Evolutionary conservation across 1,139 yeast species (phyloP).

Genomic region (Zygosaccharomyces sapae): DNA sequence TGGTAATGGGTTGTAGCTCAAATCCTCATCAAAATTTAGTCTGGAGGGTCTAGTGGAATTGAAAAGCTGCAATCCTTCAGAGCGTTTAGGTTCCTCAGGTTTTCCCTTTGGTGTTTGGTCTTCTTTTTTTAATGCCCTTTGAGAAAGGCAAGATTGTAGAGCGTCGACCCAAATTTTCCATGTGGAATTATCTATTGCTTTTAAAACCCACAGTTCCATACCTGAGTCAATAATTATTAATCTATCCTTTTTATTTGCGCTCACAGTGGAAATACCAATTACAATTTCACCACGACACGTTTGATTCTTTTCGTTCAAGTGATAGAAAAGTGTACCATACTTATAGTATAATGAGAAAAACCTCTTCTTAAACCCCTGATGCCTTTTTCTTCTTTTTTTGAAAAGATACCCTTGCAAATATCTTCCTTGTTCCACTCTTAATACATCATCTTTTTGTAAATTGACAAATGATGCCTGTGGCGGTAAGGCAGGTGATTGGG

Average conservation of each 20-base stretch:
- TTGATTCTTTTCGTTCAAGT: conserved; percentile 61
- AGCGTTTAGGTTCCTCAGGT: not conserved
- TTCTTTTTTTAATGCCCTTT: conserved; percentile 8
- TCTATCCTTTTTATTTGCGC: conserved; percentile 65
- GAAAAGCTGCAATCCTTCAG: not conserved
- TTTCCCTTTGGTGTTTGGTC: conserved; percentile 8
- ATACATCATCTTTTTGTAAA: conserved; percentile 12
- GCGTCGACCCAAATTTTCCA: conserved; percentile 84
- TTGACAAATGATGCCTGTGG: conserved; percentile 50
- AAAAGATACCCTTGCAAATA: conserved; percentile 66
- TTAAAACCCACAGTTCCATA: conserved; percentile 89
- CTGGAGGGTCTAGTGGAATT: not conserved
- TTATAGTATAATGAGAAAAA: conserved; percentile 78
- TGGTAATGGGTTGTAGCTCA: conserved; percentile 18
- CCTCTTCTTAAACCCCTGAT: conserved; percentile 83
- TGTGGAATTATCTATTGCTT: conserved; percentile 59
- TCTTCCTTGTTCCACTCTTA: conserved; percentile 34
- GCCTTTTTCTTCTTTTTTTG: conserved; percentile 73
- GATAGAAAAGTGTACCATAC: conserved; percentile 80
- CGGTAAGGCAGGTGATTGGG: conserved; percentile 36
- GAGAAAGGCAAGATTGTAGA: conserved; percentile 39
- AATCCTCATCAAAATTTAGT: not conserved
- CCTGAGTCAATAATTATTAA: conserved; percentile 89
- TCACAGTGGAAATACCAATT: conserved; percentile 68
- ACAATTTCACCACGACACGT: conserved; percentile 91